Percentiles rank a stretch among this genome's conserved stretches.
These are phyloP conservation scores for Hypoxylon sp. DNA, from an alignment of 2,329 filamentous ascomycete genomes.

Conservation along the genomic window DNA sequence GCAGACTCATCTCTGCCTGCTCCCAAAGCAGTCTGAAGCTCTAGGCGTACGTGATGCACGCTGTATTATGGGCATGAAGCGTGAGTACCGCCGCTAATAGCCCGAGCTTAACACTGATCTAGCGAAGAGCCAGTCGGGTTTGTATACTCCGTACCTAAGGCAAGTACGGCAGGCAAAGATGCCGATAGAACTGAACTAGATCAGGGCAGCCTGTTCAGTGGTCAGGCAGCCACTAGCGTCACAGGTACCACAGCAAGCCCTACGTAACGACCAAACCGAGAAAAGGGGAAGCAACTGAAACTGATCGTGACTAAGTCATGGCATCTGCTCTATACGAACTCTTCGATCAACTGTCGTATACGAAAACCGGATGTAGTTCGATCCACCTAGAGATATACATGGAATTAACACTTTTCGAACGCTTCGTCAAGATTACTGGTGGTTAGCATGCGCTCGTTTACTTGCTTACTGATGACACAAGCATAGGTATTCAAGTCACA, in stretches of 20 bases:
- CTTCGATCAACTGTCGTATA: background rate
- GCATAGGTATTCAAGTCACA: background rate
- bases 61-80: no score
- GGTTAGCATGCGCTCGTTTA: background rate
- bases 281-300: background rate
- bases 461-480: background rate
- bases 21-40: no score
- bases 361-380: background rate
- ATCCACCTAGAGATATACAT: background rate
- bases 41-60: no score
- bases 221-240: background rate
- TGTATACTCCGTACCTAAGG: background rate
- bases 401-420: background rate
- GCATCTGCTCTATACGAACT: no score
- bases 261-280: background rate
- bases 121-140: background rate
- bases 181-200: background rate
- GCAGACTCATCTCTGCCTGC: background rate
- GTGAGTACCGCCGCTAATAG: background rate
- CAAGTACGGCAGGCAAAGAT: background rate
- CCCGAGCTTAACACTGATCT: background rate
- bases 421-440: background rate
- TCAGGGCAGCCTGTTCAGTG: background rate
- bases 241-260: background rate
- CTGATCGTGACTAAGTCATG: no score